These are phyloP conservation scores for Camellia japonica DNA, from an alignment of 148 eudicot species.

Conservation along the genomic window DNA sequence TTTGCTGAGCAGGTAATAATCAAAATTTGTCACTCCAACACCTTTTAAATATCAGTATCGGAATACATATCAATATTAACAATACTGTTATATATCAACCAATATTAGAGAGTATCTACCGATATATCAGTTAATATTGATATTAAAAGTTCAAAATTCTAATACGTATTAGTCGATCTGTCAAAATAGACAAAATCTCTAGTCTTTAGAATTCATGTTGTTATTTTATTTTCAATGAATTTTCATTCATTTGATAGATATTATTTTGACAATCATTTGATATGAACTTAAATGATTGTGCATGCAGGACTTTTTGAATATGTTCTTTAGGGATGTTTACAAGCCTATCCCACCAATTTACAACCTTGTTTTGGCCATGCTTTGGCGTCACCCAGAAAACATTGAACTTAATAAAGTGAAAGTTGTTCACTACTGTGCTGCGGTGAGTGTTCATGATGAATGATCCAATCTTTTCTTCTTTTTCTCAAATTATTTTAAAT, in stretches of 20 bases:
- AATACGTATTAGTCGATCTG: no score
- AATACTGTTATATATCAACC: no score
- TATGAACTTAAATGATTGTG: neutral
- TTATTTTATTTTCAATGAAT: no score
- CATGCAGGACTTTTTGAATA: conserved; percentile 35
- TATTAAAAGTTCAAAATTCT: no score
- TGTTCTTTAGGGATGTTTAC: conserved; percentile 36
- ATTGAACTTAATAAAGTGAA: conserved; percentile 28
- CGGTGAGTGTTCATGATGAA: conserved; percentile 10
- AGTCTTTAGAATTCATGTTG: no score
- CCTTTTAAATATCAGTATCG: no score
- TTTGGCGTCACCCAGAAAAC: conserved; percentile 45
- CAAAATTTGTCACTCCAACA: no score
- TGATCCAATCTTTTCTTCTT: neutral
- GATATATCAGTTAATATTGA: no score
- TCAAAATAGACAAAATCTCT: no score
- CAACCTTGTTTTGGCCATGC: conserved; percentile 42
- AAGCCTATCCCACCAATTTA: conserved; percentile 33
- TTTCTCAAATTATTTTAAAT: neutral
- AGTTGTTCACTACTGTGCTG: conserved; percentile 47
- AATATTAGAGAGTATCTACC: no score
- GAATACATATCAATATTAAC: no score
- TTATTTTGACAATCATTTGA: neutral
- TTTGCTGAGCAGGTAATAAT: conserved; percentile 44
- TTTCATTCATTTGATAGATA: no score